Evolutionary conservation across 345 rosid species (phyloP).

Genomic region (Anacardium occidentale): DNA sequence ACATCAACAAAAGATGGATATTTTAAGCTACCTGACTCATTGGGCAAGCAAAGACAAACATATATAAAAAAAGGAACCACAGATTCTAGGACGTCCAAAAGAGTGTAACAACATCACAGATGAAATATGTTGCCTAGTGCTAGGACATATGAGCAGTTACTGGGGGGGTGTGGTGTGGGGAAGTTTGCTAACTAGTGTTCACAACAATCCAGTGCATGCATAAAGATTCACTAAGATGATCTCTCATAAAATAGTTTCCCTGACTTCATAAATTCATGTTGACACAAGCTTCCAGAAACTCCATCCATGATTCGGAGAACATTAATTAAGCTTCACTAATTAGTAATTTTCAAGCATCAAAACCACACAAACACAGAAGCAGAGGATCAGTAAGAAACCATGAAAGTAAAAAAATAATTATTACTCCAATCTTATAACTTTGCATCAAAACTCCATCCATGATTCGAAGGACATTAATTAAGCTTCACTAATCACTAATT

Average conservation of each 20-base stretch:
- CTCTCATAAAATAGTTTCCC: background rate
- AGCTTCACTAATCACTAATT: background rate
- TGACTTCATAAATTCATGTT: background rate
- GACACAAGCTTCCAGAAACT: background rate
- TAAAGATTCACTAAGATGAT: background rate
- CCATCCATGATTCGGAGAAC: background rate
- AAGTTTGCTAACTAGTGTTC: background rate
- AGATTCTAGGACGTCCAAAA: background rate
- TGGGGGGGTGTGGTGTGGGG: too few species aligned
- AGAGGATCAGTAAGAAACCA: background rate
- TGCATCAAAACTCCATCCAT: conserved; percentile 1
- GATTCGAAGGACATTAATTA: background rate
- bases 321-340: background rate
- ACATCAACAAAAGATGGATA: background rate
- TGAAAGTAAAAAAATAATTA: background rate
- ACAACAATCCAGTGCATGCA: conserved; percentile 1
- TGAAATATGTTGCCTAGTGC: background rate
- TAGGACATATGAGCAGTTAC: background rate
- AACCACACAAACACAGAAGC: background rate
- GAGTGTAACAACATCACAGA: background rate
- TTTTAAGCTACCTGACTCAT: background rate
- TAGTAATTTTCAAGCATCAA: background rate
- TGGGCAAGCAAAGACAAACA: background rate
- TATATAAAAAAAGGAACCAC: background rate
- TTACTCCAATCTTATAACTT: conserved; percentile 2